phyloP scores from a whole-genome alignment of 805 yeast species.

The Jamesozyma lodderae region DNA sequence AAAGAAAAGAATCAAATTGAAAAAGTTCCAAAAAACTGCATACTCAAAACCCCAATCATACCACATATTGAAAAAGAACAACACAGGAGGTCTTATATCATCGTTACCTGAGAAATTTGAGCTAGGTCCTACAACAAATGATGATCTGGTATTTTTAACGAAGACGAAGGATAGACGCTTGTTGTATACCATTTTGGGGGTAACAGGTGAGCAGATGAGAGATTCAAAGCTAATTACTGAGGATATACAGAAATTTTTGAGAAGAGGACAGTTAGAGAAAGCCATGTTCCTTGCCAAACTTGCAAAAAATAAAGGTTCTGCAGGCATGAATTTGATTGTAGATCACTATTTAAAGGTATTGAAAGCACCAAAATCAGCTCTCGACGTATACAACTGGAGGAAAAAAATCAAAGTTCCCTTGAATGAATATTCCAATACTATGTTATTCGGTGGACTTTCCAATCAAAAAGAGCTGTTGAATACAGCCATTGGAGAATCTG shows the following conservation, averaged over 20 bases:
- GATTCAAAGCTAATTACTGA: slow-evolving; percentile 50
- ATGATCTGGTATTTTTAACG: slow-evolving; percentile 28
- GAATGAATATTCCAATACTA: slow-evolving; percentile 41
- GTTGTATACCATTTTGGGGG: slow-evolving; percentile 48
- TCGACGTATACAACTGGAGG: slow-evolving; percentile 43
- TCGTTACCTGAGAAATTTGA: slow-evolving; percentile 5
- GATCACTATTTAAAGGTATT: slow-evolving; percentile 37
- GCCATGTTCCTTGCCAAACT: slow-evolving; percentile 45
- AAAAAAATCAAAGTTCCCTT: slow-evolving; percentile 53
- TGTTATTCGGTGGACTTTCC: slow-evolving; percentile 39
- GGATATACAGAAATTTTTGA: slow-evolving; percentile 45
- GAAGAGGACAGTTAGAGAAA: slow-evolving; percentile 40
- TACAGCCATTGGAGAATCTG: slow-evolving; percentile 27
- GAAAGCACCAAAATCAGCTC: slow-evolving; percentile 39
- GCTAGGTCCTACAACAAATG: slow-evolving; percentile 32
- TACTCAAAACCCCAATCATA: slow-evolving; percentile 24
- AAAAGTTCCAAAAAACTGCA: slow-evolving; percentile 19
- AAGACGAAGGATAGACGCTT: slow-evolving; percentile 37
- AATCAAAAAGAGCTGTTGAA: slow-evolving; percentile 27
- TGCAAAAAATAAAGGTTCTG: slow-evolving; percentile 42
- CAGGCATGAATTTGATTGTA: slow-evolving; percentile 55
- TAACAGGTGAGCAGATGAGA: slow-evolving; percentile 44
- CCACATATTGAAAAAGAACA: slow-evolving; percentile 15
- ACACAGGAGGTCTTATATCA: slow-evolving; percentile 1
- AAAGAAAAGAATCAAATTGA: slow-evolving; percentile 12